Base-by-base conservation (phyloP, 2,329 filamentous ascomycete genomes). In the Pseudogymnoascus sp. region DNA sequence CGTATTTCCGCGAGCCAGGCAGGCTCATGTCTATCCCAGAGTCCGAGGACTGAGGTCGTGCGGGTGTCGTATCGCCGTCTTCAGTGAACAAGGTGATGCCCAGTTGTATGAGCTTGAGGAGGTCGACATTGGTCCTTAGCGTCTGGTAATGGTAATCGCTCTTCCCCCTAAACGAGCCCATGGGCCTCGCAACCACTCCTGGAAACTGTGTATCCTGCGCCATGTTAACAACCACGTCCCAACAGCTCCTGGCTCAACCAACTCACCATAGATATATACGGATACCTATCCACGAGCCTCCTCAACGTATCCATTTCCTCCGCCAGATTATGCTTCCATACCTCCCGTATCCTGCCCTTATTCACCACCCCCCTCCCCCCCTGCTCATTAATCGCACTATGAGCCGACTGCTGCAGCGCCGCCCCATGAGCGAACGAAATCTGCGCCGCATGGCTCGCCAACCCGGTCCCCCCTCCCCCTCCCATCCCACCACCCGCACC, bases 81-180 rank as follows among this genome's bases (percentile, higher is more conserved):
- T 92, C 84, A 67, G 91, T 93, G 79, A 97, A 97, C 15, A 99
- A 80, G 2, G 93, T 96, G 70, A 99, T 88, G 64, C 95, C 95
- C 64, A 99, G 88, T 75, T 99, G 95, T 68, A 99, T 97, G 69
- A 97, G 93, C 76, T 96, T 97, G 71, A 99, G 85, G 72, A 99
- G 86, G 74, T 99, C 95, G 72, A 99, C 95, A 74, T 99, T 99
- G 71, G 92, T 96, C 66, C 95, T 90, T 57, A 99, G 82, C 65
- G 93, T 97, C 80, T 99, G 95, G 78, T 99, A 99, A 75, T 99
- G 95, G 74, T 99, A 99, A 71, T 97, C 93, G 68, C 92, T 95
- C 78, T 97, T 97, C 65, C 90, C 95, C 65, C 89, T 86, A 76
- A 99, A 99, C 63, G 89, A 87, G 60, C 95, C 95, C 82, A 99